Evolutionary conservation across 2,329 filamentous ascomycete genomes (phyloP).

Genomic region (Penicillium sp.): DNA sequence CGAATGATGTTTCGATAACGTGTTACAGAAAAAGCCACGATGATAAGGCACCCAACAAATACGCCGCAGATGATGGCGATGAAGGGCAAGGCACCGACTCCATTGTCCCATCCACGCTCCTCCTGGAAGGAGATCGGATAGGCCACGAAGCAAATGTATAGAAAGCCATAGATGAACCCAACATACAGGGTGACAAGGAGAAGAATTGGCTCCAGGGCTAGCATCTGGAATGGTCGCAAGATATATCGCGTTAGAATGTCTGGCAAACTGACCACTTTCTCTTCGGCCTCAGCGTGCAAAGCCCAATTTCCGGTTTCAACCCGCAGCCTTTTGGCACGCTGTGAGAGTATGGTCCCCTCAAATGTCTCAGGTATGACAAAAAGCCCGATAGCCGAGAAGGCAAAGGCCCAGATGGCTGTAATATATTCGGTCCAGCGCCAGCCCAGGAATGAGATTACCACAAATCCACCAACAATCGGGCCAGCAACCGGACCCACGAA

Average conservation of each 20-base stretch:
- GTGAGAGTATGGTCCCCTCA: slow-evolving; percentile 52
- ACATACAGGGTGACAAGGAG: slow-evolving; percentile 51
- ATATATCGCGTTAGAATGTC: slow-evolving; percentile 13
- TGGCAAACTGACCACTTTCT: slow-evolving; percentile 35
- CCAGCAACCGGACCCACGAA: slow-evolving; percentile 54
- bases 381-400: slow-evolving; percentile 38
- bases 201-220: slow-evolving; percentile 50
- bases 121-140: slow-evolving; percentile 45
- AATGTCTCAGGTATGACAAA: slow-evolving; percentile 56
- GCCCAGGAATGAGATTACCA: slow-evolving; percentile 53
- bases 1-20: slow-evolving; percentile 45
- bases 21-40: slow-evolving; percentile 39
- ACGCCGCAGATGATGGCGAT: slow-evolving; percentile 39
- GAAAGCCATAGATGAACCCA: slow-evolving; percentile 41
- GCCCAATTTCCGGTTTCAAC: slow-evolving; percentile 51
- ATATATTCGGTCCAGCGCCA: slow-evolving; percentile 64
- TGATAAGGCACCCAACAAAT: slow-evolving; percentile 33
- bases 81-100: slow-evolving; percentile 43
- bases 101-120: slow-evolving; percentile 39
- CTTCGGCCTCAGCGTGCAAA: slow-evolving; percentile 48
- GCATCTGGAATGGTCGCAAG: slow-evolving; percentile 27
- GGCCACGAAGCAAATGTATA: slow-evolving; percentile 43
- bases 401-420: slow-evolving; percentile 50
- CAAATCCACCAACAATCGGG: slow-evolving; percentile 55
- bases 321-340: slow-evolving; percentile 53